Percentiles rank a stretch among this genome's conserved stretches.
Conservation (phyloP, 192 early-diverging fungal species). For the Coemansia furcata region DNA sequence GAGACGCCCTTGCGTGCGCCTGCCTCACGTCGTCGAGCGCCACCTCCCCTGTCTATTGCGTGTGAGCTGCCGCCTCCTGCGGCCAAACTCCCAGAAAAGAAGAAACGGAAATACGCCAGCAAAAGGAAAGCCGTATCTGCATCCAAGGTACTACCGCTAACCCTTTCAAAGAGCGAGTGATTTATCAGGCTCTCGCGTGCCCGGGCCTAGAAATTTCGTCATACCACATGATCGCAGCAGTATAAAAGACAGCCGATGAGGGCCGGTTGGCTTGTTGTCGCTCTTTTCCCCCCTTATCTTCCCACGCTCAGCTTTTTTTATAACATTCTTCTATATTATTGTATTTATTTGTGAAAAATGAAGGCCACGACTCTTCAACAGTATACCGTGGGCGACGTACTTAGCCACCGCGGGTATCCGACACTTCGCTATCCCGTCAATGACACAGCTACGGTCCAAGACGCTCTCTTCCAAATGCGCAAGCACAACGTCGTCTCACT, state of each 20-base stretch:
- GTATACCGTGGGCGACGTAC: slow-evolving; percentile 42
- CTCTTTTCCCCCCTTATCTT: not conserved
- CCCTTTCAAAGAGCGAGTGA: not conserved
- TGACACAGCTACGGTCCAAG: slow-evolving; percentile 21
- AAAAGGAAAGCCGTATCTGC: not conserved
- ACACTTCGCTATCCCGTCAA: slow-evolving; percentile 24
- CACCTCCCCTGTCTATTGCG: not conserved
- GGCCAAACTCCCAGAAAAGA: not conserved
- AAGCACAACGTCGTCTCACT: slow-evolving; percentile 40
- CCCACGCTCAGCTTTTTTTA: not conserved
- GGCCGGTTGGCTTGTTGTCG: not conserved
- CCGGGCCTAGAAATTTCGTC: not conserved
- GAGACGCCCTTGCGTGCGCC: not conserved
- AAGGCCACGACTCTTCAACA: slow-evolving; percentile 27
- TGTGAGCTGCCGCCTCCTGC: not conserved
- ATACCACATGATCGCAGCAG: not conserved
- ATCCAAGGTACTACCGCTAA: not conserved
- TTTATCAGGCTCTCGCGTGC: not conserved
- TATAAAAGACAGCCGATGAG: not conserved
- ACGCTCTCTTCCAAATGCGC: slow-evolving; percentile 35
- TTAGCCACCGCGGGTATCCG: slow-evolving; percentile 39
- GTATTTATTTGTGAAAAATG: slow-evolving; percentile 13
- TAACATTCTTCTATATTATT: not conserved
- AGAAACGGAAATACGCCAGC: not conserved
- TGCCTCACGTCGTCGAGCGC: not conserved